phyloP scores from a whole-genome alignment of 495 filamentous ascomycete genomes.

The Penicillium lividum region DNA sequence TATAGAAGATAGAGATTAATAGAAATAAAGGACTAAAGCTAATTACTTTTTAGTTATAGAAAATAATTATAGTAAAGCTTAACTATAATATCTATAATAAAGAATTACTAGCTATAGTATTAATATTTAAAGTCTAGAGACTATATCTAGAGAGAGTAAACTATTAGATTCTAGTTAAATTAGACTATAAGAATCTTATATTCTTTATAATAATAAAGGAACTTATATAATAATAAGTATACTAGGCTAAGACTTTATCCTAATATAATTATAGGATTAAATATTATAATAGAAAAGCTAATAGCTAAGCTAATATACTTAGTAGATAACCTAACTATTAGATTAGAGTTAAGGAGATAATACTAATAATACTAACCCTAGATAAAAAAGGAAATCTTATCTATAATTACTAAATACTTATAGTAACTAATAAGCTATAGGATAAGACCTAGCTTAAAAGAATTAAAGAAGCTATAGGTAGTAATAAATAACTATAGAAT shows the following conservation, averaged over 20 bases:
- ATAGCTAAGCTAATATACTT: not conserved
- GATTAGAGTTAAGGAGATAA: not conserved
- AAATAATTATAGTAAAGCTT: conserved; percentile 16
- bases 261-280: not conserved
- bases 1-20: not conserved
- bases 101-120: conserved; percentile 29
- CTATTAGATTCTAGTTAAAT: conserved; percentile 16
- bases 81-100: conserved; percentile 39
- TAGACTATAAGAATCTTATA: conserved; percentile 20
- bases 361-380: not conserved
- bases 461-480: no score
- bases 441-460: not conserved
- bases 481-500: no score
- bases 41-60: not conserved
- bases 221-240: conserved; percentile 16
- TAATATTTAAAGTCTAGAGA: conserved; percentile 29
- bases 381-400: not conserved
- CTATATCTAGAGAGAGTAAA: conserved; percentile 19
- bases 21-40: not conserved
- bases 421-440: not conserved
- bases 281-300: not conserved
- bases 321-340: not conserved
- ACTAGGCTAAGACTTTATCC: conserved; percentile 10
- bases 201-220: conserved; percentile 22
- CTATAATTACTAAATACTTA: not conserved